Percentiles rank a stretch among this genome's conserved stretches.
These are phyloP conservation scores for Penicillium tannophilum DNA, from an alignment of 495 filamentous ascomycete species.

Conservation along the genomic window DNA sequence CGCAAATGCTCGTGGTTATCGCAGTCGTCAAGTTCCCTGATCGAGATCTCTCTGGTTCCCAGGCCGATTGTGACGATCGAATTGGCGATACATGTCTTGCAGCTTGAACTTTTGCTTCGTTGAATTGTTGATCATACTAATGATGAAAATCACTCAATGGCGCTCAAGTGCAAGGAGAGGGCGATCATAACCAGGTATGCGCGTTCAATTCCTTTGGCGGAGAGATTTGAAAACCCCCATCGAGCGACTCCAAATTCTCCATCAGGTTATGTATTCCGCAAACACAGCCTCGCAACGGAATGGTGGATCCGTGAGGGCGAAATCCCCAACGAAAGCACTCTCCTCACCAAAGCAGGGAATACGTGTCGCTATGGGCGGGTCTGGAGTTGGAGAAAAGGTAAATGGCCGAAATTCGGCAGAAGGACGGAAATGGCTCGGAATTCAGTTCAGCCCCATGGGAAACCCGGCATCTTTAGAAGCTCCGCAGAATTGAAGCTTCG, in stretches of 20 bases:
- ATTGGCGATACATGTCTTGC: not conserved
- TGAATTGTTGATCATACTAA: not conserved
- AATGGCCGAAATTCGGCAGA: slow-evolving; percentile 26
- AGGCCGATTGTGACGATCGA: not conserved
- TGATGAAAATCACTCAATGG: not conserved
- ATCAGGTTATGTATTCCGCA: slow-evolving; percentile 14
- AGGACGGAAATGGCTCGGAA: slow-evolving; percentile 18
- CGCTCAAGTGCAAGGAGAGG: not conserved
- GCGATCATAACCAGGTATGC: not conserved
- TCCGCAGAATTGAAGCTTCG: not conserved
- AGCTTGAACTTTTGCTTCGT: not conserved
- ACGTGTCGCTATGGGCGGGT: slow-evolving; percentile 14
- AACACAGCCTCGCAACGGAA: not conserved
- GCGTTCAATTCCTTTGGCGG: slow-evolving; percentile 1
- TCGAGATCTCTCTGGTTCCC: not conserved
- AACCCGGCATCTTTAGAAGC: slow-evolving; percentile 7
- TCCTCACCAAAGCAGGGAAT: slow-evolving; percentile 23
- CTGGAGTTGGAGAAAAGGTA: slow-evolving; percentile 23
- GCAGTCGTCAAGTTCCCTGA: not conserved
- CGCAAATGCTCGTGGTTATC: not conserved
- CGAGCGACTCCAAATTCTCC: slow-evolving; percentile 9
- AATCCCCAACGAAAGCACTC: slow-evolving; percentile 20
- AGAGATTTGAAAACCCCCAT: not conserved
- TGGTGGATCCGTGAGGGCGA: slow-evolving; percentile 19
- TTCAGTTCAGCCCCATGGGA: not conserved